Evolutionary conservation across 1,139 yeast species (phyloP).

Genomic region (Geotrichum europaeum): DNA sequence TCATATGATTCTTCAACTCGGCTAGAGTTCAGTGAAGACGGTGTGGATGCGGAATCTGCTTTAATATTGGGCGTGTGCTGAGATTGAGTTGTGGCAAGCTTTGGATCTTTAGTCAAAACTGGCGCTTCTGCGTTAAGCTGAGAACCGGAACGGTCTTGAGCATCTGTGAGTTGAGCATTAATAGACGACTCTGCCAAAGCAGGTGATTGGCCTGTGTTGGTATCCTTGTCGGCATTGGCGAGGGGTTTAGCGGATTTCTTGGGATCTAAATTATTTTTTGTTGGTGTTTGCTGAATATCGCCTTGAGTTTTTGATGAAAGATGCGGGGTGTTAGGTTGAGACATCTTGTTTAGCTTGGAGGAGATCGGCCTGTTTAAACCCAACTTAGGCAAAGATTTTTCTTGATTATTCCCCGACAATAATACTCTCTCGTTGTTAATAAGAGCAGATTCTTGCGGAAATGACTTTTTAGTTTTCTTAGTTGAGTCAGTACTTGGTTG

Average conservation of each 20-base stretch:
- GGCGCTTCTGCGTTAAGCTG: neutral
- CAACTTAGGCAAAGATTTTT: neutral
- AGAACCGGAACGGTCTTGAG: neutral
- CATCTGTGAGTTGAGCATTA: neutral
- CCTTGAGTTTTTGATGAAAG: neutral
- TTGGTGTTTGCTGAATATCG: no score
- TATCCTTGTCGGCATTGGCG: no score
- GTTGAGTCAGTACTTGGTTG: neutral
- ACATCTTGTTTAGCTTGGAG: neutral
- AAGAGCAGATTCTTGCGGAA: neutral
- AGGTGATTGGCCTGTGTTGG: neutral
- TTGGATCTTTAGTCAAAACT: neutral
- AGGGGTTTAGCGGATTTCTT: no score
- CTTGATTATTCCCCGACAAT: neutral
- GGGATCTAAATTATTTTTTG: no score
- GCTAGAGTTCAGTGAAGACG: neutral
- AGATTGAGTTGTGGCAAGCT: neutral
- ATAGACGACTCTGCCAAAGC: neutral
- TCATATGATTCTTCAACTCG: neutral
- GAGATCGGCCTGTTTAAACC: neutral
- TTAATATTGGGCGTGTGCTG: neutral
- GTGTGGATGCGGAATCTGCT: neutral
- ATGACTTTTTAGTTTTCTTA: neutral
- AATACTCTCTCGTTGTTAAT: neutral
- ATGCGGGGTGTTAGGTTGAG: neutral